Conservation (phyloP, 306 rosid genomes). For the Fragaria iinumae region DNA sequence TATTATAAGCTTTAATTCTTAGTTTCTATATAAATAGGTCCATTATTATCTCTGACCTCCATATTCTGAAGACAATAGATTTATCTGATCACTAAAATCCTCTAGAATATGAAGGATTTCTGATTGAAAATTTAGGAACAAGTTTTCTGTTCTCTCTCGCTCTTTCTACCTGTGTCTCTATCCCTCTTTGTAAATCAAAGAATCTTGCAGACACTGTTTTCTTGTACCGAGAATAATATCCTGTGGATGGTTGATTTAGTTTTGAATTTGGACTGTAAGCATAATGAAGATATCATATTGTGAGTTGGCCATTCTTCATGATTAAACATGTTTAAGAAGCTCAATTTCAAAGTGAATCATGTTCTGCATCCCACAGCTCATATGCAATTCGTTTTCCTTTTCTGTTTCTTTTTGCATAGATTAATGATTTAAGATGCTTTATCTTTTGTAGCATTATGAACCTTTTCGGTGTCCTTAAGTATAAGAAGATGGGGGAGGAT, state of each 20-base stretch:
- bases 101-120: not conserved
- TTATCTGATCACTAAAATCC: not conserved
- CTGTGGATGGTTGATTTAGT: not conserved
- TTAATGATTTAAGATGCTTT: constrained; percentile 2
- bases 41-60: not conserved
- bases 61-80: not conserved
- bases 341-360: not conserved
- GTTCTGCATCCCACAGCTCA: not conserved
- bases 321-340: not conserved
- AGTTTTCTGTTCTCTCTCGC: not conserved
- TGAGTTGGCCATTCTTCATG: not conserved
- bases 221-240: not conserved
- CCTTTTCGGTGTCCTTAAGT: constrained; percentile 92
- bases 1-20: not conserved
- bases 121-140: not conserved
- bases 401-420: not conserved
- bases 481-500: constrained; percentile 94
- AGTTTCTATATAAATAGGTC: too few species aligned
- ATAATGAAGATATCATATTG: not conserved
- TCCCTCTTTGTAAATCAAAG: not conserved
- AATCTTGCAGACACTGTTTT: not conserved
- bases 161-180: not conserved
- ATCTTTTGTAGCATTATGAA: constrained; percentile 65
- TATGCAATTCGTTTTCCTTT: not conserved
- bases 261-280: not conserved